phyloP scores from a whole-genome alignment of 805 yeast genomes.

The Candida ponderosae region DNA sequence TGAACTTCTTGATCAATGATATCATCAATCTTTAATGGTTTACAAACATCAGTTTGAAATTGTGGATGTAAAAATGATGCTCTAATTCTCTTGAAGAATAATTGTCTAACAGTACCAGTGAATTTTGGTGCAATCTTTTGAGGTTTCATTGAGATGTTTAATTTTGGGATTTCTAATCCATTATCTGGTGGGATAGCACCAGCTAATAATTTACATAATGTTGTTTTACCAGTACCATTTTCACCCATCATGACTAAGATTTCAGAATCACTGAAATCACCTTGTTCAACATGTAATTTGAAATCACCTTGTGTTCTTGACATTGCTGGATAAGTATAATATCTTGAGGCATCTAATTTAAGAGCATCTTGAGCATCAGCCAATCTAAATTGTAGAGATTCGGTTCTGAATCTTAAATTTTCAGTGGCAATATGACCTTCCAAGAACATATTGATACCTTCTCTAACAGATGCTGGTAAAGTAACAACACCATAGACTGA shows the following conservation, averaged over 20 bases:
- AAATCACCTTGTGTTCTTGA: constrained; percentile 93
- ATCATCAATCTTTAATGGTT: constrained; percentile 89
- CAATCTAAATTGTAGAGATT: constrained; percentile 87
- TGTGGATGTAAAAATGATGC: constrained; percentile 92
- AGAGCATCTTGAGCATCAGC: constrained; percentile 81
- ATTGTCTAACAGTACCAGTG: constrained; percentile 97
- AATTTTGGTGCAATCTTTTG: constrained; percentile 98
- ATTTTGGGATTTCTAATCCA: constrained; percentile 70
- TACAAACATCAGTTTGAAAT: constrained; percentile 96
- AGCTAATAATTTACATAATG: constrained; percentile 91
- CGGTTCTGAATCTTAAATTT: constrained; percentile 94
- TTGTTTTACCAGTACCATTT: constrained; percentile 99
- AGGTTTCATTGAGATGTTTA: constrained; percentile 96
- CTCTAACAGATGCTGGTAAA: constrained; percentile 93
- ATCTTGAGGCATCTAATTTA: constrained; percentile 69
- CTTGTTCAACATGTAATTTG: constrained; percentile 71
- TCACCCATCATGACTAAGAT: constrained; percentile 99
- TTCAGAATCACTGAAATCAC: constrained; percentile 94
- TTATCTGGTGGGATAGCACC: constrained; percentile 88
- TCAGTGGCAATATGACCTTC: constrained; percentile 98
- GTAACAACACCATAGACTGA: constrained; percentile 99
- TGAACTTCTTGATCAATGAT: constrained; percentile 97
- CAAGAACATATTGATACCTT: constrained; percentile 96
- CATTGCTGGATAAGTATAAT: constrained; percentile 75
- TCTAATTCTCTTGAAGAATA: constrained; percentile 93